A percentile compares a stretch with the other conserved stretches of the same genome.
Evolutionary conservation across 768 basidiomycete genomes (phyloP).

Genomic region (Sarcodon sp.): DNA sequence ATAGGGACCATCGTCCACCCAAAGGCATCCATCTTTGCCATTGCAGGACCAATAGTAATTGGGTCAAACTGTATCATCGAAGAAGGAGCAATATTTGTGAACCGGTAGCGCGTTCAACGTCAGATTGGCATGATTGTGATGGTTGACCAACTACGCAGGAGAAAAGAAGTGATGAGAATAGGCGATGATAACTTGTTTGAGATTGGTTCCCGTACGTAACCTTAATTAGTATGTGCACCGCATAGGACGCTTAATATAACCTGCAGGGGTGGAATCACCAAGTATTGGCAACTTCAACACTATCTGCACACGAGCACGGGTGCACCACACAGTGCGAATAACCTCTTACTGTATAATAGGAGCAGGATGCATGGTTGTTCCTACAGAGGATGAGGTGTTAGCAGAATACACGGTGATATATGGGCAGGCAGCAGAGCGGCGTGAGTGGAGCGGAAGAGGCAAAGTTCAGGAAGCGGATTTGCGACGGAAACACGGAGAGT

Average conservation of each 20-base stretch:
- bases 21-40: slow-evolving; percentile 86
- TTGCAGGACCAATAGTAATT: slow-evolving; percentile 83
- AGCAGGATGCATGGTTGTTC: slow-evolving; percentile 67
- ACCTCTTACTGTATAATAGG: slow-evolving; percentile 76
- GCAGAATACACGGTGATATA: slow-evolving; percentile 80
- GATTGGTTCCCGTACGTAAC: slow-evolving; percentile 75
- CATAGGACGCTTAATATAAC: not conserved
- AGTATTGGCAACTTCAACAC: slow-evolving; percentile 80
- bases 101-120: slow-evolving; percentile 35
- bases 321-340: slow-evolving; percentile 74
- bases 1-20: slow-evolving; percentile 84
- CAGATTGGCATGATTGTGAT: not conserved
- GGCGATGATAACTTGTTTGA: slow-evolving; percentile 93
- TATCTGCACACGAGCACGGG: slow-evolving; percentile 70
- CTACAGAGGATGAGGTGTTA: slow-evolving; percentile 64
- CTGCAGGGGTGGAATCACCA: slow-evolving; percentile 73
- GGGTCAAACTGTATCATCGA: slow-evolving; percentile 86
- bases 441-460: slow-evolving; percentile 80
- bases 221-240: not conserved
- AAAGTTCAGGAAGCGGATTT: slow-evolving; percentile 75
- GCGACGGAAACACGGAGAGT: slow-evolving; percentile 81
- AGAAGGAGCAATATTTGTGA: slow-evolving; percentile 83
- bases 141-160: slow-evolving; percentile 18
- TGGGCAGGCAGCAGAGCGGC: slow-evolving; percentile 59
- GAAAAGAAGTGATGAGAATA: slow-evolving; percentile 83